Conservation (phyloP, 257 asterid species). For the Eucommia ulmoides region DNA sequence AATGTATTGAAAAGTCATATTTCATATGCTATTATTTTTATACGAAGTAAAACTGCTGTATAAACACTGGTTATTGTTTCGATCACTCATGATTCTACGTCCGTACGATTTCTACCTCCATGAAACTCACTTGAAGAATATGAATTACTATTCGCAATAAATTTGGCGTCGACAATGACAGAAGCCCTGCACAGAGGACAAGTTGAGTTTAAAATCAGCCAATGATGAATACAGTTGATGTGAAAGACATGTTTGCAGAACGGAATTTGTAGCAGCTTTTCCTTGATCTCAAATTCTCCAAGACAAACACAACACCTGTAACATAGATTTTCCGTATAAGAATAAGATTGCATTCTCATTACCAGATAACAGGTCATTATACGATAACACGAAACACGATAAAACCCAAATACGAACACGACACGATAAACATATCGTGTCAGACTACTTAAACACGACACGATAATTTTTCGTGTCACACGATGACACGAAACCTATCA, state of each 20-base stretch:
- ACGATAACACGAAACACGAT: no score
- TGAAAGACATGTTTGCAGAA: neutral
- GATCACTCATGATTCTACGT: constrained; percentile 5
- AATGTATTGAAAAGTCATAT: no score
- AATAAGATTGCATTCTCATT: no score
- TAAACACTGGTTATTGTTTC: constrained; percentile 2
- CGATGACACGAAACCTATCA: no score
- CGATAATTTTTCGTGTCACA: no score
- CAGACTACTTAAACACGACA: no score
- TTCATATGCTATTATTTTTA: no score
- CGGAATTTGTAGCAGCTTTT: neutral
- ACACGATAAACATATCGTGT: no score
- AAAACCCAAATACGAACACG: no score
- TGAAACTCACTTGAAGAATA: neutral
- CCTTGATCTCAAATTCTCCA: neutral
- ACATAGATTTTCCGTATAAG: no score
- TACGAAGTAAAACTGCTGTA: no score
- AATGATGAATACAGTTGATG: neutral
- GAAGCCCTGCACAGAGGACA: neutral
- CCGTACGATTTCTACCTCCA: neutral
- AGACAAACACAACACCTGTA: neutral
- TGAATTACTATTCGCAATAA: neutral
- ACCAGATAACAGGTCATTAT: no score
- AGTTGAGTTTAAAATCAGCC: neutral
- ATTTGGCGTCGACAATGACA: neutral